These are phyloP conservation scores for Phialophora macrospora DNA, from an alignment of 2,329 filamentous ascomycete species.

Conservation along the genomic window DNA sequence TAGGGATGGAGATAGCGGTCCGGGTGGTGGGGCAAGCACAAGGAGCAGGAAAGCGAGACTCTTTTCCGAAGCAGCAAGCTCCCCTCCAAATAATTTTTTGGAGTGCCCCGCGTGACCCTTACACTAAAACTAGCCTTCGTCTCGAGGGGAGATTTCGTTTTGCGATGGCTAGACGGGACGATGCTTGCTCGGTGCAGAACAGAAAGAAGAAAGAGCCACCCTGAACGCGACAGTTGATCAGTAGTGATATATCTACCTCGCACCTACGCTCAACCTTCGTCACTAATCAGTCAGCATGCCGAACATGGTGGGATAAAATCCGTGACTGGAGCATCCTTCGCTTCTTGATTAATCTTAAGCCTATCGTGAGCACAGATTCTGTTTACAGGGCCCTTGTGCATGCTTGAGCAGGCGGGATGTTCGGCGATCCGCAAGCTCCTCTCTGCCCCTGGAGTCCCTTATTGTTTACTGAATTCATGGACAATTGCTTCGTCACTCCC, in stretches of 20 bases:
- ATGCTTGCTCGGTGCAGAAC: neutral
- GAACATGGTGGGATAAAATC: constrained; percentile 6
- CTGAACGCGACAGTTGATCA: neutral
- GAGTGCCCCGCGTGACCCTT: neutral
- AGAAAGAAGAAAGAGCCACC: neutral
- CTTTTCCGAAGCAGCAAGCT: neutral
- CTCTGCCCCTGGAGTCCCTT: constrained; percentile 5
- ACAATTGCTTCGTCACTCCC: constrained; percentile 32
- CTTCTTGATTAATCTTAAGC: constrained; percentile 19
- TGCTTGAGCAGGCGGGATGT: constrained; percentile 23
- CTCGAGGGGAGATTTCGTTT: neutral
- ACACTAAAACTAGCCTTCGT: neutral
- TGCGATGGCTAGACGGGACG: neutral
- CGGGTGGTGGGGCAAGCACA: constrained; percentile 6
- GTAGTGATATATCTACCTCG: constrained; percentile 11
- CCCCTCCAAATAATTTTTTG: constrained; percentile 1
- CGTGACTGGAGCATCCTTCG: constrained; percentile 16
- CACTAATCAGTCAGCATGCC: constrained; percentile 20
- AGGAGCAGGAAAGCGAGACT: neutral
- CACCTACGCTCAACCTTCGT: constrained; percentile 4
- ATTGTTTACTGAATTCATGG: constrained; percentile 12
- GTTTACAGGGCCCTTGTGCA: neutral
- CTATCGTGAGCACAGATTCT: constrained; percentile 13
- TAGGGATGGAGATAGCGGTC: constrained; percentile 8
- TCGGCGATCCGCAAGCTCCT: constrained; percentile 23